Evolutionary conservation across 2,329 filamentous ascomycete species (phyloP).

Genomic region (Fusarium longipes): DNA sequence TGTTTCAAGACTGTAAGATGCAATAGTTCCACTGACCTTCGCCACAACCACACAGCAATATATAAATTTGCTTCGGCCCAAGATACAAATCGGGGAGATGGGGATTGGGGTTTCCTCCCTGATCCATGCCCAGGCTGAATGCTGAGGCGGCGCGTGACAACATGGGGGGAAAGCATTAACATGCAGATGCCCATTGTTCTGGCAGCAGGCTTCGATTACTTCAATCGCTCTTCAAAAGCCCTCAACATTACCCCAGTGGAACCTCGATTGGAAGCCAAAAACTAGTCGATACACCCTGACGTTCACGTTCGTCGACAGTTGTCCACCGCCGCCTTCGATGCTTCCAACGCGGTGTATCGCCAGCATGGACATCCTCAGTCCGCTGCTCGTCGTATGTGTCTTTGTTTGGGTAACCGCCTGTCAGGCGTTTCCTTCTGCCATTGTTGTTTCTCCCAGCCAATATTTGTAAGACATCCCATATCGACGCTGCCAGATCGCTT

Average conservation of each 20-base stretch:
- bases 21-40: not conserved
- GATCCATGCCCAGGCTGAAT: not conserved
- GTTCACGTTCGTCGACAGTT: not conserved
- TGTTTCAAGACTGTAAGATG: not conserved
- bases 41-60: not conserved
- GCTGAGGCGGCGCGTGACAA: not conserved
- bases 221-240: not conserved
- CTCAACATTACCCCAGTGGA: not conserved
- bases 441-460: not conserved
- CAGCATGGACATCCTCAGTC: not conserved
- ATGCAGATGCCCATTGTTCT: not conserved
- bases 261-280: not conserved
- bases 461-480: not conserved
- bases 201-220: not conserved
- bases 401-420: not conserved
- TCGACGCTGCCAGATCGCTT: not conserved
- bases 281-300: not conserved
- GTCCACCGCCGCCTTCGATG: not conserved
- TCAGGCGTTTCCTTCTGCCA: not conserved
- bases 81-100: not conserved
- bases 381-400: not conserved
- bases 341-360: not conserved
- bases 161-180: not conserved
- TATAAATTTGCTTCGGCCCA: not conserved
- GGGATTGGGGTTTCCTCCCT: not conserved